Evolutionary conservation across 1,284 basidiomycete species (phyloP).

Genomic region (Sporisorium graminicola): DNA sequence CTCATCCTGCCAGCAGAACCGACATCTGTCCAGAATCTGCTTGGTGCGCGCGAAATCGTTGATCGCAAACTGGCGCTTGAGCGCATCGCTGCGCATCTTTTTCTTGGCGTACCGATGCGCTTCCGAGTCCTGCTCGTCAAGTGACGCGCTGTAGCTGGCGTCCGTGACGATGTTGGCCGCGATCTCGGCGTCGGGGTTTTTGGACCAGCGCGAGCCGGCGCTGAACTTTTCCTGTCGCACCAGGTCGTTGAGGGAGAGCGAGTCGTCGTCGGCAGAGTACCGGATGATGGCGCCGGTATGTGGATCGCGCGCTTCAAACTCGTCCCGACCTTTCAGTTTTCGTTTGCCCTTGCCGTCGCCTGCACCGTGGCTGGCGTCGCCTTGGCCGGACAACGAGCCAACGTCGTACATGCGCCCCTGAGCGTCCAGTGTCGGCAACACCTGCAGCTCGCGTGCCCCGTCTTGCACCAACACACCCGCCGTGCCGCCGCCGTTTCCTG

Average conservation of each 20-base stretch:
- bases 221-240: conserved; percentile 90
- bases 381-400: conserved; percentile 75
- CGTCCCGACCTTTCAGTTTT: conserved; percentile 75
- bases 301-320: conserved; percentile 87
- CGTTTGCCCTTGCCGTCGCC: conserved; percentile 72
- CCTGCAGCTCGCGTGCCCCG: conserved; percentile 74
- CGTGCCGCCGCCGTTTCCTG: background rate
- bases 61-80: conserved; percentile 97
- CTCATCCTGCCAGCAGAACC: conserved; percentile 71
- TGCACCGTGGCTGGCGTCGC: conserved; percentile 54
- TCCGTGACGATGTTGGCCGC: conserved; percentile 88
- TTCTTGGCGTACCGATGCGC: conserved; percentile 89
- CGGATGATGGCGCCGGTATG: conserved; percentile 73
- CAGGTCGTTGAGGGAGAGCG: conserved; percentile 86
- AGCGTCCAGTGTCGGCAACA: conserved; percentile 90
- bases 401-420: conserved; percentile 90
- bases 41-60: conserved; percentile 94
- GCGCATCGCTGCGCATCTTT: conserved; percentile 93
- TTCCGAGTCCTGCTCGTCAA: conserved; percentile 97
- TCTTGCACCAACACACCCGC: conserved; percentile 25
- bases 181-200: conserved; percentile 89
- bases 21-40: conserved; percentile 85
- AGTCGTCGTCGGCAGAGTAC: conserved; percentile 80
- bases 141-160: conserved; percentile 77
- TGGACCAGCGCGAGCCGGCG: conserved; percentile 88